Percentiles rank a stretch among this genome's conserved stretches.
phyloP scores from a whole-genome alignment of 176 grass and related monocot genomes.

The Oryza punctata region DNA sequence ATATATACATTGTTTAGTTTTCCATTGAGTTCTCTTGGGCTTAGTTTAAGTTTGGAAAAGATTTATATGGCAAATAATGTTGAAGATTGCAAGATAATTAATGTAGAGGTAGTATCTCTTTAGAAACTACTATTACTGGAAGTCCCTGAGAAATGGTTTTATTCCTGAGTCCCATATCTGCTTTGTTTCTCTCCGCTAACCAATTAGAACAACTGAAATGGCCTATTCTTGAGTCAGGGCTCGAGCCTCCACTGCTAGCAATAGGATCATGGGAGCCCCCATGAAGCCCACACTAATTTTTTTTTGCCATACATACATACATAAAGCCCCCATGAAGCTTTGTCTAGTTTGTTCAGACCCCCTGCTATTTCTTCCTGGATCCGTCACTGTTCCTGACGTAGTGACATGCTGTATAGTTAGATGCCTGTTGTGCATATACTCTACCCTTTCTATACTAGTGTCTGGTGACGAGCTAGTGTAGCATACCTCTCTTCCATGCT shows the following conservation, averaged over 20 bases:
- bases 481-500: not conserved
- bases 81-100: constrained; percentile 15
- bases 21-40: constrained; percentile 9
- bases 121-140: not conserved
- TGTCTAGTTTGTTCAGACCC: too few relatives aligned
- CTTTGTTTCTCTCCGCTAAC: not conserved
- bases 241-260: too few relatives aligned
- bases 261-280: too few relatives aligned
- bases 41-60: constrained; percentile 5
- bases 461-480: not conserved
- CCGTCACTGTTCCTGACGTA: not conserved
- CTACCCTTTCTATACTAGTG: not conserved
- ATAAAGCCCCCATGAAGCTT: too few relatives aligned
- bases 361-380: too few relatives aligned
- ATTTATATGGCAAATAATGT: not conserved
- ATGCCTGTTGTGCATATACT: not conserved
- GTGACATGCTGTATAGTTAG: not conserved
- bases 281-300: too few relatives aligned
- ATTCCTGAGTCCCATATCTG: not conserved
- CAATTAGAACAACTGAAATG: constrained; percentile 7
- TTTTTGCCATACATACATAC: too few relatives aligned
- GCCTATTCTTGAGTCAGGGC: too few relatives aligned
- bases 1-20: not conserved
- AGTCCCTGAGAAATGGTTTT: not conserved
- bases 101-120: not conserved